phyloP scores from a whole-genome alignment of 371 early-diverging fungal genomes.

The Saksenaea oblongispora region DNA sequence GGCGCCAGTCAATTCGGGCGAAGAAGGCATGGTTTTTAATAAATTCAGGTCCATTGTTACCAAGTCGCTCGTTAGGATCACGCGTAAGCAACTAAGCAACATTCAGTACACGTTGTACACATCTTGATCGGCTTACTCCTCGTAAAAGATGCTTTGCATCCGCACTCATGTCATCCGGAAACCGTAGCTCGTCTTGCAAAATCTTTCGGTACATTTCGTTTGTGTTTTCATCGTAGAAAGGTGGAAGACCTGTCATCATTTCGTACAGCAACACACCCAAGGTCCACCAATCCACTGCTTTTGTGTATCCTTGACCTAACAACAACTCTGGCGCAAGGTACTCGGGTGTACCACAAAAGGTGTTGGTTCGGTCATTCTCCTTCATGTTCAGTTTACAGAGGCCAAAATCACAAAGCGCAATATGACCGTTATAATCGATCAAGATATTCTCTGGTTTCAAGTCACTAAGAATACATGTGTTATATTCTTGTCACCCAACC shows the following conservation, averaged over 20 bases:
- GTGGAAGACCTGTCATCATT: conserved; percentile 94
- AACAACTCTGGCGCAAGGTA: conserved; percentile 98
- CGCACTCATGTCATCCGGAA: conserved; percentile 84
- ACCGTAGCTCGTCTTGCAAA: conserved; percentile 78
- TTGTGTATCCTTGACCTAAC: conserved; percentile 91
- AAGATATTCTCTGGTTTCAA: conserved; percentile 97
- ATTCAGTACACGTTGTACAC: not conserved
- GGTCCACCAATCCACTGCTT: conserved; percentile 97
- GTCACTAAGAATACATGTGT: conserved; percentile 54
- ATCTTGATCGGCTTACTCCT: conserved; percentile 49
- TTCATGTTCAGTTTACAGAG: conserved; percentile 96
- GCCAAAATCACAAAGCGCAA: conserved; percentile 98
- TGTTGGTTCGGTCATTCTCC: conserved; percentile 90
- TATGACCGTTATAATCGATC: conserved; percentile 95
- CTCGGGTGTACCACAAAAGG: conserved; percentile 99
- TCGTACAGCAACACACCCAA: conserved; percentile 93
- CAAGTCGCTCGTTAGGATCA: conserved; percentile 84
- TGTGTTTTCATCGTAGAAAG: conserved; percentile 95
- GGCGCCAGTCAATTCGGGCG: conserved; percentile 90
- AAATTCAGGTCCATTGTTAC: conserved; percentile 82
- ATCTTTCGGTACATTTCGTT: conserved; percentile 97
- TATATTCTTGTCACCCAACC: not conserved
- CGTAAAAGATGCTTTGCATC: conserved; percentile 74
- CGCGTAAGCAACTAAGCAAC: conserved; percentile 68
- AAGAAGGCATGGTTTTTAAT: conserved; percentile 94